Evolutionary conservation across 768 basidiomycete genomes (phyloP).

Genomic region (Podaxis pistillaris): DNA sequence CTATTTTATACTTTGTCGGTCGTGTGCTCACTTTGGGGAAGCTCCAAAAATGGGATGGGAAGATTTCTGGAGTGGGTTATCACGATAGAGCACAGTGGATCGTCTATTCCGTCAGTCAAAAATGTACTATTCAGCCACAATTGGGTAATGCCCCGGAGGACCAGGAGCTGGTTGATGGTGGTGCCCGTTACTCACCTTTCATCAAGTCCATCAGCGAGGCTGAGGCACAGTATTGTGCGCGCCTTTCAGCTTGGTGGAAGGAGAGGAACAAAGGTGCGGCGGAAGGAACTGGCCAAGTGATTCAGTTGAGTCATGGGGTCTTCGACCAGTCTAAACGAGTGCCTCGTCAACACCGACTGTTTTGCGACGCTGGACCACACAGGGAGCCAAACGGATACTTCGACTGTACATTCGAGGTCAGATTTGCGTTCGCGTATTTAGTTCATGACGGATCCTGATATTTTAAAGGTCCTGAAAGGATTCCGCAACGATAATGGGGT

Average conservation of each 20-base stretch:
- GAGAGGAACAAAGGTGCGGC: background rate
- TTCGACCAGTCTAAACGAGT: background rate
- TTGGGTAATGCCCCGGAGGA: background rate
- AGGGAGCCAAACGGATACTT: constrained; percentile 50
- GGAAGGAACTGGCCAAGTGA: constrained; percentile 8
- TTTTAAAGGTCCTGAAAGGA: constrained; percentile 46
- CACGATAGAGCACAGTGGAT: constrained; percentile 2
- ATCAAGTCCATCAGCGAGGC: background rate
- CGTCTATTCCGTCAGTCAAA: background rate
- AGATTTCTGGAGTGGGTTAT: constrained; percentile 5
- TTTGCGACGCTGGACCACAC: constrained; percentile 47
- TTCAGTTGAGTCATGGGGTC: background rate
- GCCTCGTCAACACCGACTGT: constrained; percentile 37
- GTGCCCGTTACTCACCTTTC: constrained; percentile 2
- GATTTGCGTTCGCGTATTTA: background rate
- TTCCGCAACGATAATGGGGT: constrained; percentile 36
- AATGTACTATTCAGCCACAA: background rate
- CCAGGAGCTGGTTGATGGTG: constrained; percentile 1
- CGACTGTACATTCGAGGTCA: constrained; percentile 62
- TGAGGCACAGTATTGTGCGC: constrained; percentile 11
- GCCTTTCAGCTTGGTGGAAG: constrained; percentile 12
- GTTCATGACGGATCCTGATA: background rate
- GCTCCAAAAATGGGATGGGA: background rate
- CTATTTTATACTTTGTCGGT: background rate
- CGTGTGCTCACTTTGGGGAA: background rate